These are phyloP conservation scores for Pythium vanterpoolii DNA, from an alignment of 352 stramenopile genomes.

Conservation along the genomic window DNA sequence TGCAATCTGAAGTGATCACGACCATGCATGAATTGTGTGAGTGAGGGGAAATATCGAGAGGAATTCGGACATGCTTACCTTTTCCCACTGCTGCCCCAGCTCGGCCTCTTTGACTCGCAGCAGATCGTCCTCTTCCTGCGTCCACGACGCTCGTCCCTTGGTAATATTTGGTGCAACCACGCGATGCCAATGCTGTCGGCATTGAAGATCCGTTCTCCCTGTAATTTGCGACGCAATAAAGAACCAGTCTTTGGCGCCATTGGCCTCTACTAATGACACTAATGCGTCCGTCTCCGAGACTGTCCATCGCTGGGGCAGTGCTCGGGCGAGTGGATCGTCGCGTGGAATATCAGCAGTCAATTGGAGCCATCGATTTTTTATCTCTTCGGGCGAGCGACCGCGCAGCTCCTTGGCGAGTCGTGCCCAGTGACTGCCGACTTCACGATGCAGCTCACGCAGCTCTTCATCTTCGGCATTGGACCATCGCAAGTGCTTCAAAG, in stretches of 20 bases:
- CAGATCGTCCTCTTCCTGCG: slow-evolving; percentile 37
- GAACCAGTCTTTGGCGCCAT: slow-evolving; percentile 65
- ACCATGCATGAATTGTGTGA: background rate
- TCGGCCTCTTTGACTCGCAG: slow-evolving; percentile 40
- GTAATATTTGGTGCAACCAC: slow-evolving; percentile 45
- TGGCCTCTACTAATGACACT: slow-evolving; percentile 31
- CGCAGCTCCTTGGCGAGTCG: slow-evolving; percentile 29
- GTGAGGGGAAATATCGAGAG: background rate
- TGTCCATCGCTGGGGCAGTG: slow-evolving; percentile 19
- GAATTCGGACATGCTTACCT: slow-evolving; percentile 34
- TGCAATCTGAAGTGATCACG: slow-evolving; percentile 38
- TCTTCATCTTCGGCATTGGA: slow-evolving; percentile 40
- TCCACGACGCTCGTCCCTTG: slow-evolving; percentile 66
- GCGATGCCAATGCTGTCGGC: slow-evolving; percentile 71
- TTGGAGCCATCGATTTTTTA: slow-evolving; percentile 53
- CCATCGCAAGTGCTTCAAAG: slow-evolving; percentile 34
- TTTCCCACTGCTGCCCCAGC: slow-evolving; percentile 52
- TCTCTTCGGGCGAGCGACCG: slow-evolving; percentile 43
- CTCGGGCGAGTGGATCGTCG: background rate
- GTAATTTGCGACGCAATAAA: slow-evolving; percentile 71
- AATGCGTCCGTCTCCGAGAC: slow-evolving; percentile 39
- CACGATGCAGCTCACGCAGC: slow-evolving; percentile 31
- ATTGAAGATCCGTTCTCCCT: slow-evolving; percentile 68
- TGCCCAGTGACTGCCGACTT: slow-evolving; percentile 34
- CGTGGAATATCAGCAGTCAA: background rate